Base-by-base conservation (phyloP, 2,329 filamentous ascomycete species). In the Sporothrix brasiliensis region DNA sequence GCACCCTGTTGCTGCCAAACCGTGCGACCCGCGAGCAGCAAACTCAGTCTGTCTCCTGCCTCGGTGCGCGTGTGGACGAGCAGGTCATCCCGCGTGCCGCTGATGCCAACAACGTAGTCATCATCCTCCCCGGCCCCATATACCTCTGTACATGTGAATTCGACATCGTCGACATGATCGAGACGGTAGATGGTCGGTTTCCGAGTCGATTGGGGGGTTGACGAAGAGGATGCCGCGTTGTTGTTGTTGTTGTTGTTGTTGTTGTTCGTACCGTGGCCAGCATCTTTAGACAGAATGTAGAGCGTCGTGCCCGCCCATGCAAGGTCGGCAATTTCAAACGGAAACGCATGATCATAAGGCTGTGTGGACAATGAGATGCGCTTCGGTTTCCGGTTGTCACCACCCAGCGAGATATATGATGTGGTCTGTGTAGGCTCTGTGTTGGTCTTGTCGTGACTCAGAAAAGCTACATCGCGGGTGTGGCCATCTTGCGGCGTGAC, bases 41-140 rank as follows among this genome's bases (percentile, higher is more conserved):
- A 13, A 27, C 21, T 24, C 27, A 56, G 21, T 24, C 4, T 34
- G 11, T 56, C 53, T 13, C 53, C 53, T 4, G 21, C 53, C 14
- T 56, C 53, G 53, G 16, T 21, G 53, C 53, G 53, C 16, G 53
- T 56, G 14, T 56, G 53, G 24, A 56, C 21, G 24, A 56, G 53
- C 16, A 56, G 21, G 53, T 56, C 53, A 24, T 30, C 24, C 7
- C 21, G 6, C 24, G 30, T 13, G 53, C 13, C 21, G 53, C 27
- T 34, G 24, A 56, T 34, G 16, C 53, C 14, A 27, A 34, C 21
- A 4, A 56, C 53, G 24, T 30, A 6, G 24, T 24, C 9, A 14
- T 56, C 53, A 24, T 30, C 24, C 3, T 30, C 21, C 24, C 52
- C 52, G n/a, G 53, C 11, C 24, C 53, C 53, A 24, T 56, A 56